Base-by-base conservation (phyloP, 192 early-diverging fungal species). In the Rhizophagus clarus region DNA sequence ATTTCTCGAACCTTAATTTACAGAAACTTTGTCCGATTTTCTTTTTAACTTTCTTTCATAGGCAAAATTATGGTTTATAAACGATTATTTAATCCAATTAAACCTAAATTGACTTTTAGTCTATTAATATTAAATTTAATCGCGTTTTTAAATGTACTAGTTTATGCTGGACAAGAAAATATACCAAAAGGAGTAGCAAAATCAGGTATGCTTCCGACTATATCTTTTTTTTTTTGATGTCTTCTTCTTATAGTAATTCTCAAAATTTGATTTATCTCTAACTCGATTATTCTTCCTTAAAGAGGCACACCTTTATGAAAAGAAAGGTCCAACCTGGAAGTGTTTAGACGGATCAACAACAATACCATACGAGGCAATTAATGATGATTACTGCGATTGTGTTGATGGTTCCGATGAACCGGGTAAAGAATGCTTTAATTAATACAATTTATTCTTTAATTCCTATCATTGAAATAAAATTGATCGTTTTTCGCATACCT, bases 381-480 rank as follows among this genome's bases (percentile, higher is more conserved):
- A 99, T 74, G 97, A 99, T 83, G 96, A 99, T 84, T 99, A 97
- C 79, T 99, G 97, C 88, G 97, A 99, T 85, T 99, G 97, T 80
- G 31, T 86, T 60, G 97, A 99, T 84, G 96, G 97, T 3, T 93
- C 92, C 17, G 97, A 99, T 83, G 97, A 99, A 82, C 96, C 97
- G 29, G 97, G 94, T 93, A 83, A 69, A 42, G 8, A 3, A 1
- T 42, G 69, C 8, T 20, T 51, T 10, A 28, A 24, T 28, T 10
- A 28, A 24, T 62, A 0, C 29, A 47, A 61, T 66, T 49, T 31
- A n/a, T 32, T 15, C 20, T 10, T 17, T 71, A 74, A 62, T 31
- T 29, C 32, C 4, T 37, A 45, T 61, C 37, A 40, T 63, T 11
- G 28, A 11, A 56, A 20, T 60, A 22, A 20, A 76, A n/a, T 24